These are phyloP conservation scores for Pseudopediastrum boryanum DNA, from an alignment of 139 green algal species.

Conservation along the genomic window DNA sequence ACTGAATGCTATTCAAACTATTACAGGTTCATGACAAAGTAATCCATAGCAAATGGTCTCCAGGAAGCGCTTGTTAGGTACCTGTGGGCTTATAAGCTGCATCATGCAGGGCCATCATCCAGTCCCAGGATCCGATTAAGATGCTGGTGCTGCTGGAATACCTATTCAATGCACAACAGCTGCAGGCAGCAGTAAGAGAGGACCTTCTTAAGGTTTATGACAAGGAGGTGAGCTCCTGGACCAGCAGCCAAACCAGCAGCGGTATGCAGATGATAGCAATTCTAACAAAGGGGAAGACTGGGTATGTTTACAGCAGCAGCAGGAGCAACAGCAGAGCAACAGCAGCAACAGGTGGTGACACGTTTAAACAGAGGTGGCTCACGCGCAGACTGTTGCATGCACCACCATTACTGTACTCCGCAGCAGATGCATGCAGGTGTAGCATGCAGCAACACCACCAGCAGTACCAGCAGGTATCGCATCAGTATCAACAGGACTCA, in stretches of 20 bases:
- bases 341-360: too few relatives aligned
- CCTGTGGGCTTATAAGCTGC: background rate
- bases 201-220: conserved; percentile 86
- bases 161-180: conserved; percentile 60
- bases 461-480: too few relatives aligned
- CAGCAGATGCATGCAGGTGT: too few relatives aligned
- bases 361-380: too few relatives aligned
- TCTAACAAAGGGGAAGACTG: too few relatives aligned
- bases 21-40: background rate
- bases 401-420: too few relatives aligned
- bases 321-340: too few relatives aligned
- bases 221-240: conserved; percentile 56
- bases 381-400: too few relatives aligned
- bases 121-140: conserved; percentile 71
- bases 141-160: conserved; percentile 76
- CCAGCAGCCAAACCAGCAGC: background rate
- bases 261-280: background rate
- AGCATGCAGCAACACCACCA: too few relatives aligned
- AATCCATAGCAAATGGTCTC: background rate
- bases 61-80: background rate
- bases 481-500: too few relatives aligned
- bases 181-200: conserved; percentile 61
- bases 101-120: conserved; percentile 61
- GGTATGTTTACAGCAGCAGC: too few relatives aligned
- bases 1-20: background rate